These are phyloP conservation scores for Pyricularia grisea DNA, from an alignment of 2,329 filamentous ascomycete species.

Conservation along the genomic window DNA sequence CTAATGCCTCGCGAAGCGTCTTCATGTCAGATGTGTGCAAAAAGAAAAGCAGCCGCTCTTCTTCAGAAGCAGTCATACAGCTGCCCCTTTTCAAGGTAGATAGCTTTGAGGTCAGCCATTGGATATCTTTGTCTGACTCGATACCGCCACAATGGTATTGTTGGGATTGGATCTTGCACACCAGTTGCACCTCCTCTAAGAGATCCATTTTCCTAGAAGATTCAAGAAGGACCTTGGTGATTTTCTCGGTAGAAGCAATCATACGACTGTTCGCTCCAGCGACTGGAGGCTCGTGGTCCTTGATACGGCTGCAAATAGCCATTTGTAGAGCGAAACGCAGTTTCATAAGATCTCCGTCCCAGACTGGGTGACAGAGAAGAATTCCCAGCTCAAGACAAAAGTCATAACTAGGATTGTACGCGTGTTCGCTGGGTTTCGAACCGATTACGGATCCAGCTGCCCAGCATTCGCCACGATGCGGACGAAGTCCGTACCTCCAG, in stretches of 20 bases:
- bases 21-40: neutral
- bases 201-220: neutral
- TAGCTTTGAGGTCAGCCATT: neutral
- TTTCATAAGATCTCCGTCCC: neutral
- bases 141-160: neutral
- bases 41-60: constrained; percentile 2
- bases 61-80: neutral
- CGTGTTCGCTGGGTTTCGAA: neutral
- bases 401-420: neutral
- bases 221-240: neutral
- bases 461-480: neutral
- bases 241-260: neutral
- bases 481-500: constrained; percentile 5
- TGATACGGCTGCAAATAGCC: neutral
- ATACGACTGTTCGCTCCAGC: neutral
- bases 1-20: constrained; percentile 2
- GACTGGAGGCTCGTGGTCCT: constrained; percentile 4
- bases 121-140: constrained; percentile 1
- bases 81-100: neutral
- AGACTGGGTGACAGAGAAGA: constrained; percentile 5
- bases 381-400: constrained; percentile 1
- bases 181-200: neutral
- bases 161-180: neutral
- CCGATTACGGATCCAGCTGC: neutral
- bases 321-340: constrained; percentile 4